Evolutionary conservation across 257 asterid species (phyloP), one percentile per base, ranked within the genome.

Genomic region (Nicotiana attenuata): DNA sequence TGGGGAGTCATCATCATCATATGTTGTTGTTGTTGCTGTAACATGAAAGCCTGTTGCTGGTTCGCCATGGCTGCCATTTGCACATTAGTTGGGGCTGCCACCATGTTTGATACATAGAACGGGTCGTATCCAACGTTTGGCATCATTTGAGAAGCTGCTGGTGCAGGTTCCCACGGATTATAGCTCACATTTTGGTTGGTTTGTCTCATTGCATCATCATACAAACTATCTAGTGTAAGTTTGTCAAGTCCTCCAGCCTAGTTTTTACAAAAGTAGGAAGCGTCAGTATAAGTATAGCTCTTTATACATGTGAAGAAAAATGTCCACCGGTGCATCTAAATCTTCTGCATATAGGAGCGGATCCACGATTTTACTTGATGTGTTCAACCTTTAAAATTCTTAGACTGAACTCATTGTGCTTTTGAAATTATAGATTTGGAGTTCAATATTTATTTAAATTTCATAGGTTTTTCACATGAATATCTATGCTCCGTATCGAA

Each of bases 161-260:
- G 90, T 64, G 85, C 85, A 83, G 86, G 93, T 78, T 92, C 97
- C 99, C 99, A 96, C 22, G 98, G 99, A 79, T 92, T 94, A 91
- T 96, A 93, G 85, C 98, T 92, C 15, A 85, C 86, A 24, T 84
- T 86, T 78, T 93, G 97, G 93, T 85, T 94, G 84, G 79, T 92
- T 88, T 93, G 91, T 92, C 98, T 83, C 52, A 93, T 88, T 73
- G 99, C 99, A 41, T 96, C 98, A 33, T 96, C 99, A 60, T 96
- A 94, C 68, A 96, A 89, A 87, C 98, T 96, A 85, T 96, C 97
- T 53, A 96, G 92, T 26, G 98, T 93, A 65, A 96, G 98, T 64
- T 79, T 80, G 87, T 96, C 99, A 38, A 96, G 88, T 50, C 99
- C 97, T 80, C 98, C 99, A 14, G 93, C 98, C 99, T 75, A 50